Conservation (phyloP, 805 yeast genomes). For the Geotrichum ghanense region DNA sequence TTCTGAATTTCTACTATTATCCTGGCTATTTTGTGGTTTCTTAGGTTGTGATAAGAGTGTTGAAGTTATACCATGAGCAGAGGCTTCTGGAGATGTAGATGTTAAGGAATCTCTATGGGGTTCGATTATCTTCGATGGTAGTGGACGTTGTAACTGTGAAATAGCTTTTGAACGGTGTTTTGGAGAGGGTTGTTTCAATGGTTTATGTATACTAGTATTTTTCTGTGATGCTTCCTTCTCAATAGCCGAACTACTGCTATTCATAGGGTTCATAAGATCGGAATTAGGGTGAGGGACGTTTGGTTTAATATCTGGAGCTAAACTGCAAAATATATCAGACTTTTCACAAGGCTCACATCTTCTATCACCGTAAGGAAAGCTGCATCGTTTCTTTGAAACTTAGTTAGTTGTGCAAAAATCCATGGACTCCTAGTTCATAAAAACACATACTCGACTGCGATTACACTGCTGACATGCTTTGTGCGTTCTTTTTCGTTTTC, state of each 20-base stretch:
- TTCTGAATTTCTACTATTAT: slow-evolving; percentile 6
- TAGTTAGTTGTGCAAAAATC: background rate
- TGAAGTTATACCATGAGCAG: no score
- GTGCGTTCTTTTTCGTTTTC: slow-evolving; percentile 32
- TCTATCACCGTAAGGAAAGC: slow-evolving; percentile 18
- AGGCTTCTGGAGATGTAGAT: background rate
- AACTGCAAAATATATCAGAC: slow-evolving; percentile 22
- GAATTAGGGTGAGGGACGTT: slow-evolving; percentile 6
- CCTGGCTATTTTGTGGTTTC: background rate
- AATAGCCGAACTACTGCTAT: background rate
- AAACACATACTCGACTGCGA: slow-evolving; percentile 22
- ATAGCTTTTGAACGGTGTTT: slow-evolving; percentile 1
- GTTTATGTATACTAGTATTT: slow-evolving; percentile 12
- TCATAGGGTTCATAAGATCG: background rate
- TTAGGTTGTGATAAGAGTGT: background rate
- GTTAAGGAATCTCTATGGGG: background rate
- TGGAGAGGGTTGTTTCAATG: background rate
- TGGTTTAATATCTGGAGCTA: slow-evolving; percentile 17
- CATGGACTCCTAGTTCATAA: background rate
- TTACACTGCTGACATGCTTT: slow-evolving; percentile 33
- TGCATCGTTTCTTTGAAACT: slow-evolving; percentile 21
- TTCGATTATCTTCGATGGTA: background rate
- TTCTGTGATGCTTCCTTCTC: slow-evolving; percentile 9
- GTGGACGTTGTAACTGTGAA: background rate
- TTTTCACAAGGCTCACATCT: slow-evolving; percentile 26